phyloP scores from a whole-genome alignment of 2,329 filamentous ascomycete genomes.

The Ceratocystis harringtonii region DNA sequence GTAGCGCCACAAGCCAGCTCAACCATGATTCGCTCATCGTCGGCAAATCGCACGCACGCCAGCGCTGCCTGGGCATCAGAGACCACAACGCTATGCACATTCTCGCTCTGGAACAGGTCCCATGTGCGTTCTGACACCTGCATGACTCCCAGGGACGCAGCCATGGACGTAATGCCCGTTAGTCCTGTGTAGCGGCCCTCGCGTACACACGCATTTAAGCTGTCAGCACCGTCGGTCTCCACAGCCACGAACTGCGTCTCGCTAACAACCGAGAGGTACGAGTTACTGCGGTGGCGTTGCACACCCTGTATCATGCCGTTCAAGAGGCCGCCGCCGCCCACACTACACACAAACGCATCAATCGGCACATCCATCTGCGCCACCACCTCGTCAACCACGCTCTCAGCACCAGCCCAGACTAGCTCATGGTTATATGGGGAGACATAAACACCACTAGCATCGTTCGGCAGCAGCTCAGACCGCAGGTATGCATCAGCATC shows the following conservation, averaged over 20 bases:
- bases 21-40: conserved; percentile 68
- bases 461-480: conserved; percentile 39
- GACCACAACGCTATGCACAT: conserved; percentile 27
- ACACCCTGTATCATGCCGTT: conserved; percentile 50
- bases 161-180: conserved; percentile 57
- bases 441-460: conserved; percentile 44
- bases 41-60: conserved; percentile 60
- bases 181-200: conserved; percentile 46
- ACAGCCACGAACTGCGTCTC: conserved; percentile 49
- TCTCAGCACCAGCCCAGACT: conserved; percentile 51
- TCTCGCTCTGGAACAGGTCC: conserved; percentile 36
- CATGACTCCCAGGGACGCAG: conserved; percentile 58
- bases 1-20: conserved; percentile 77
- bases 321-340: conserved; percentile 68
- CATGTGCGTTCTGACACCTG: conserved; percentile 55
- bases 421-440: conserved; percentile 55
- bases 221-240: conserved; percentile 62
- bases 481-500: conserved; percentile 55
- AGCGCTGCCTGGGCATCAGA: conserved; percentile 55
- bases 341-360: conserved; percentile 60
- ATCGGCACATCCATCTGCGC: conserved; percentile 33
- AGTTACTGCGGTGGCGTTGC: conserved; percentile 23
- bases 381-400: conserved; percentile 38
- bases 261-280: conserved; percentile 21
- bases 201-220: conserved; percentile 46